These are phyloP conservation scores for Kodamaea sagamina DNA, from an alignment of 805 yeast species.

Conservation along the genomic window DNA sequence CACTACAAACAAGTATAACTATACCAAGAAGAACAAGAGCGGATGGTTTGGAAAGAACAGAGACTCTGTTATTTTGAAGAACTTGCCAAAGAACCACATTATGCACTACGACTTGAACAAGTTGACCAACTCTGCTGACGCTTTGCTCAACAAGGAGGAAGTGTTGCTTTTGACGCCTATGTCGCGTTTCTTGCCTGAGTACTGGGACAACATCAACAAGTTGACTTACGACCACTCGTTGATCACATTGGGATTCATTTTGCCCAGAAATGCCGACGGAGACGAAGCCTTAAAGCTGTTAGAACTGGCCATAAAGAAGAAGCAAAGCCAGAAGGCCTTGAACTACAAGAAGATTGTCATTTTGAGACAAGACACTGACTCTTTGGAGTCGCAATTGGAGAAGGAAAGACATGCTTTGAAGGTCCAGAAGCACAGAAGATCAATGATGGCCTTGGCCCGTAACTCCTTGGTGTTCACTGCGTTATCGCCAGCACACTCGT, in stretches of 20 bases:
- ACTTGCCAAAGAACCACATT: constrained; percentile 70
- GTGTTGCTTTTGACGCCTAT: constrained; percentile 88
- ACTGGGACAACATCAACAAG: constrained; percentile 81
- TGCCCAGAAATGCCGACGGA: constrained; percentile 82
- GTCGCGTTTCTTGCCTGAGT: constrained; percentile 79
- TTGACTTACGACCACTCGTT: constrained; percentile 82
- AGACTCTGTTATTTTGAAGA: constrained; percentile 58
- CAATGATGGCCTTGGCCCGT: constrained; percentile 91
- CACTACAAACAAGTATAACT: constrained; percentile 43
- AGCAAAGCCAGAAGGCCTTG: constrained; percentile 60
- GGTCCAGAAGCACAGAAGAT: constrained; percentile 86
- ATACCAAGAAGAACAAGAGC: constrained; percentile 40
- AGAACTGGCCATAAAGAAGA: constrained; percentile 71
- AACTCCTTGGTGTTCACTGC: constrained; percentile 89
- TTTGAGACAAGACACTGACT: constrained; percentile 84
- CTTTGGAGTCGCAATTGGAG: constrained; percentile 73
- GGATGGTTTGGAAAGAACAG: constrained; percentile 53
- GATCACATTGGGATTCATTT: constrained; percentile 86
- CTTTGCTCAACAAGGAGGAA: constrained; percentile 75
- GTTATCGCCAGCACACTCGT: constrained; percentile 82
- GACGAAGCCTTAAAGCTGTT: constrained; percentile 72
- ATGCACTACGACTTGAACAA: constrained; percentile 83
- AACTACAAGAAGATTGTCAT: constrained; percentile 84
- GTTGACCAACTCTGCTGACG: constrained; percentile 68
- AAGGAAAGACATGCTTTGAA: constrained; percentile 86